These are phyloP conservation scores for Eutypa lata DNA, from an alignment of 2,329 filamentous ascomycete genomes.

Conservation along the genomic window DNA sequence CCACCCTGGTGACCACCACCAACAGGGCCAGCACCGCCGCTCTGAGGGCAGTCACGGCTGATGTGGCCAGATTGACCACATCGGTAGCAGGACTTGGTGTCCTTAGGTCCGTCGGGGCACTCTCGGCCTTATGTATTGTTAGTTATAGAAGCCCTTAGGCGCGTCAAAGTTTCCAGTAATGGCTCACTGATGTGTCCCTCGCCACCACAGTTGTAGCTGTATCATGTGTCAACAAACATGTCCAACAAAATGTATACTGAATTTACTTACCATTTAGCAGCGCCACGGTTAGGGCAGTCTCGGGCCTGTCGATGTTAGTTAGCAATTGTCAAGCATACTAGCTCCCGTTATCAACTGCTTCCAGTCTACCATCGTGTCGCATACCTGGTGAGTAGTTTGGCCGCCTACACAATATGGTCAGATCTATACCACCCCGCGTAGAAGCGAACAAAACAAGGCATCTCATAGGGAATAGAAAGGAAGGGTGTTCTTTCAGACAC, in stretches of 20 bases:
- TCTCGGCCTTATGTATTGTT: constrained; percentile 67
- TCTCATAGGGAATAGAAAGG: constrained; percentile 7
- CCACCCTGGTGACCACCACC: constrained; percentile 44
- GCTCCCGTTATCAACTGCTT: constrained; percentile 9
- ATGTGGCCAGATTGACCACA: constrained; percentile 86
- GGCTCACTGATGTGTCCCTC: constrained; percentile 76
- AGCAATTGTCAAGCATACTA: constrained; percentile 18
- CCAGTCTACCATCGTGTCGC: constrained; percentile 25
- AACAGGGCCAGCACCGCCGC: constrained; percentile 44
- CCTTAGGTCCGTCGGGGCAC: constrained; percentile 84
- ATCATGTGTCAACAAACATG: not conserved
- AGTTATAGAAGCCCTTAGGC: constrained; percentile 11
- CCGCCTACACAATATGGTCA: constrained; percentile 54
- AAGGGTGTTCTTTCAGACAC: not conserved
- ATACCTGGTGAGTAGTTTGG: constrained; percentile 72
- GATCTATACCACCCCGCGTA: constrained; percentile 18
- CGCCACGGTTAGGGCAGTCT: constrained; percentile 81
- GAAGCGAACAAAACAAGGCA: constrained; percentile 17
- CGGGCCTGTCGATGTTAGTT: constrained; percentile 56
- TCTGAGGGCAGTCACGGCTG: constrained; percentile 76
- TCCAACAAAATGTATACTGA: not conserved
- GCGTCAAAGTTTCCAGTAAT: constrained; percentile 5
- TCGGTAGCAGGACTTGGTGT: constrained; percentile 75
- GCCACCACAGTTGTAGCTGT: constrained; percentile 39
- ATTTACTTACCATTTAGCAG: constrained; percentile 70